Evolutionary conservation across 164 flowering plant genomes (phyloP), one percentile per base, ranked within the genome.

Genomic region (Berberis vulgaris): DNA sequence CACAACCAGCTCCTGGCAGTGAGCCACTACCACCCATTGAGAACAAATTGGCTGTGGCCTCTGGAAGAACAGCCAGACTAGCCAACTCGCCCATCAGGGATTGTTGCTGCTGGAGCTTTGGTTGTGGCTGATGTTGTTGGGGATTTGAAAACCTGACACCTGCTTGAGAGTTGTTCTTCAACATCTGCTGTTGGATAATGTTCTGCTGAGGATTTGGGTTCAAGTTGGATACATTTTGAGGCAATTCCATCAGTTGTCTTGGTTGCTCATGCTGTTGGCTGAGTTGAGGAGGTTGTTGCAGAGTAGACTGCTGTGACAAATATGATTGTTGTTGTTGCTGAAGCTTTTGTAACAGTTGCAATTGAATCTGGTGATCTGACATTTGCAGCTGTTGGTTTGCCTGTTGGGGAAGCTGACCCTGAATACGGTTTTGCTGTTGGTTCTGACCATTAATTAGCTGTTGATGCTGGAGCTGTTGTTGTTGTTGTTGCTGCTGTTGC

Each of bases 301-400:
- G 13, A 8, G 77, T 66, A 39, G 87, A 68, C 53, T 83, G 95
- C 61, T 85, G 98, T 5, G 84, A 75, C 59, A 83, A 59, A 62
- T 84, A 62, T n/a, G 85, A 76, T 42, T 87, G 92, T 55, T 81
- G 89, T 65, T 86, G 96, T 76, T 87, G 89, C 66, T 86, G 92
- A 68, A 84, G 80, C 79, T 82, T 89, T 77, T 89, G 96, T 41
- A 89, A 62, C 66, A 89, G 74, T 57, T 89, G 94, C 61, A 84
- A 58, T 71, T 86, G 91, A 54, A 82, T 67, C 69, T 86, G 98
- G 67, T 80, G 82, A 45, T 86, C 91, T 3, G 93, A 59, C 66
- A 78, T 65, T 62, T 80, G 88, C 54, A 78, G 65, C 69, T 84
- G 91, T 59, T 78, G 94, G 71, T 72, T 81, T 12, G 72, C 68